Percentiles rank a stretch among this genome's conserved stretches.
phyloP scores from a whole-genome alignment of 306 rosid species.

The Vicia faba region DNA sequence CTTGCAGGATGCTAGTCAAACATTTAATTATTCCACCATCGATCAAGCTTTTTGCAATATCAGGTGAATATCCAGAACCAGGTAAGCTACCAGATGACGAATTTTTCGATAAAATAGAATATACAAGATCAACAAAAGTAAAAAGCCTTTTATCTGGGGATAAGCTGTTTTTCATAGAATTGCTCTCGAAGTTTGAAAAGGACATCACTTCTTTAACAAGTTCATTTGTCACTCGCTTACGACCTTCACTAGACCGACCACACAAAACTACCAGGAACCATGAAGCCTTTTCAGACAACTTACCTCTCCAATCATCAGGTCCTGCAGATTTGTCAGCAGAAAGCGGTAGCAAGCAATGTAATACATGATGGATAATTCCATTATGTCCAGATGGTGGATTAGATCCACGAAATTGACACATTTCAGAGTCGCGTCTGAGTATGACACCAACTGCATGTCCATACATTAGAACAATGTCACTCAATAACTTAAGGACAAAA shows the following conservation, averaged over 20 bases:
- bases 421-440: slow-evolving; percentile 87
- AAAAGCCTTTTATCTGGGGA: slow-evolving; percentile 87
- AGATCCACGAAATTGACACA: slow-evolving; percentile 80
- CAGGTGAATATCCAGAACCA: slow-evolving; percentile 94
- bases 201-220: slow-evolving; percentile 75
- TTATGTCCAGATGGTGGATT: slow-evolving; percentile 66
- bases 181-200: slow-evolving; percentile 65
- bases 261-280: slow-evolving; percentile 88
- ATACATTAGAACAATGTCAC: slow-evolving; percentile 93
- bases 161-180: slow-evolving; percentile 59
- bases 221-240: slow-evolving; percentile 83
- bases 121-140: slow-evolving; percentile 78
- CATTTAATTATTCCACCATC: slow-evolving; percentile 93
- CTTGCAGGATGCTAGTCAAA: slow-evolving; percentile 78
- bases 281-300: slow-evolving; percentile 92
- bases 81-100: slow-evolving; percentile 87
- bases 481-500: slow-evolving; percentile 89
- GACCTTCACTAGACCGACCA: slow-evolving; percentile 97
- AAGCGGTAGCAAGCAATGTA: slow-evolving; percentile 76
- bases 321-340: slow-evolving; percentile 90
- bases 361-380: slow-evolving; percentile 79
- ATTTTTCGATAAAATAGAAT: slow-evolving; percentile 88
- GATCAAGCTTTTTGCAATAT: slow-evolving; percentile 95
- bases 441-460: slow-evolving; percentile 92
- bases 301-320: slow-evolving; percentile 96